Conservation (phyloP, 2,329 filamentous ascomycete genomes). For the Berkeleyomyces rouxiae region DNA sequence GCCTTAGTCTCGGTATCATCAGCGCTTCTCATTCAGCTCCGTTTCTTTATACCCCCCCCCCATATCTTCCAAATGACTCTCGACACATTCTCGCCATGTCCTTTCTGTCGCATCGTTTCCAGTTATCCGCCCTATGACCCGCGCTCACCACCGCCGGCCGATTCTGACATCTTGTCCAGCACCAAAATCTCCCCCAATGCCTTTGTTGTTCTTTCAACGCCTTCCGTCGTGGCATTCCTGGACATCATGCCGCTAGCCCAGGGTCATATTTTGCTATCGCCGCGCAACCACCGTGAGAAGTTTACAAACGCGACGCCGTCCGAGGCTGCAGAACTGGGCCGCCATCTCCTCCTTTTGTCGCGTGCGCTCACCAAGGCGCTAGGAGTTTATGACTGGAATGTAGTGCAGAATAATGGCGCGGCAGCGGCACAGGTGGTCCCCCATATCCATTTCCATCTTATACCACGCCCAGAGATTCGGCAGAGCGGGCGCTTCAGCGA, state of each 20-base stretch:
- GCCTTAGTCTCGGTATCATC: not conserved
- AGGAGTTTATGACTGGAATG: conserved; percentile 74
- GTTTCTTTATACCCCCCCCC: not conserved
- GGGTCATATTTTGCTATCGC: conserved; percentile 71
- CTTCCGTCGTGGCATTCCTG: conserved; percentile 67
- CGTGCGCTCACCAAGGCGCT: conserved; percentile 52
- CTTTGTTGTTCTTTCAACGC: conserved; percentile 62
- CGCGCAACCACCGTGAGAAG: conserved; percentile 61
- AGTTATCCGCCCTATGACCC: conserved; percentile 33
- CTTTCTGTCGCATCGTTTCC: conserved; percentile 44
- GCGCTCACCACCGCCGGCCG: conserved; percentile 24
- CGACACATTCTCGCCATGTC: conserved; percentile 24
- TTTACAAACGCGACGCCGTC: conserved; percentile 41
- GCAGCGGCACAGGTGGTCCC: conserved; percentile 83
- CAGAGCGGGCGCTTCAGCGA: conserved; percentile 36
- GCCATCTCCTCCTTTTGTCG: conserved; percentile 54
- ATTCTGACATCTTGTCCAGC: conserved; percentile 18
- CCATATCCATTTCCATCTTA: conserved; percentile 89
- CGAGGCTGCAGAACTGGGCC: conserved; percentile 52
- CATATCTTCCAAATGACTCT: not conserved
- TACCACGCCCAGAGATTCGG: conserved; percentile 59
- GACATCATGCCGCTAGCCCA: conserved; percentile 79
- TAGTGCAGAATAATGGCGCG: conserved; percentile 89
- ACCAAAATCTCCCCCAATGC: conserved; percentile 27
- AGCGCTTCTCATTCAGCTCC: not conserved